Conservation (phyloP, 768 basidiomycete species). For the Russula olivacea region DNA sequence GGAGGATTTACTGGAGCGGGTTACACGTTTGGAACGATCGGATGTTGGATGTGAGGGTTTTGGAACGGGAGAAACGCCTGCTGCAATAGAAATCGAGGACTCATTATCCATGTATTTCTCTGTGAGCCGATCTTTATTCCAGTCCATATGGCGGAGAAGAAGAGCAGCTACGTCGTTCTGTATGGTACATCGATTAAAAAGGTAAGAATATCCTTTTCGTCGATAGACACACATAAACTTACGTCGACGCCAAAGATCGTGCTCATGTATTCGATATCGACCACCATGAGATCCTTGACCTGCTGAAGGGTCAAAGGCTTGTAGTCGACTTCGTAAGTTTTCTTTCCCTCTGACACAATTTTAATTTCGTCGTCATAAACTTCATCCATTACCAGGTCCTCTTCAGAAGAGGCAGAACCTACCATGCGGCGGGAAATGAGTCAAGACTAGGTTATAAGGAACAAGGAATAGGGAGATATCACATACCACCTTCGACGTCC, state of each 20-base stretch:
- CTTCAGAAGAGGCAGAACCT: conserved; percentile 45
- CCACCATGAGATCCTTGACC: conserved; percentile 71
- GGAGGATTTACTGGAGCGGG: conserved; percentile 28
- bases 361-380: conserved; percentile 59
- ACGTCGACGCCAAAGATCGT: conserved; percentile 88
- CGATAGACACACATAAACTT: conserved; percentile 33
- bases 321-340: conserved; percentile 82
- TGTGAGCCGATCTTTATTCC: conserved; percentile 95
- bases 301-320: conserved; percentile 64
- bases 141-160: conserved; percentile 75
- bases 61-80: conserved; percentile 59
- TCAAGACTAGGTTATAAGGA: conserved; percentile 23
- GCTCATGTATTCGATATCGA: conserved; percentile 80
- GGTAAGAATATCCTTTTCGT: neutral
- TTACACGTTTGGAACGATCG: conserved; percentile 33
- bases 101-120: conserved; percentile 98
- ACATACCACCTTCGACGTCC: conserved; percentile 52
- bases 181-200: neutral
- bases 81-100: conserved; percentile 58
- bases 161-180: conserved; percentile 68
- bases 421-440: conserved; percentile 23
- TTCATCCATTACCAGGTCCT: conserved; percentile 65
- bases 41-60: conserved; percentile 29
- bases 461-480: conserved; percentile 24
- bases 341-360: conserved; percentile 47